Evolutionary conservation across 768 basidiomycete genomes (phyloP).

Genomic region (Hericium erinaceus): DNA sequence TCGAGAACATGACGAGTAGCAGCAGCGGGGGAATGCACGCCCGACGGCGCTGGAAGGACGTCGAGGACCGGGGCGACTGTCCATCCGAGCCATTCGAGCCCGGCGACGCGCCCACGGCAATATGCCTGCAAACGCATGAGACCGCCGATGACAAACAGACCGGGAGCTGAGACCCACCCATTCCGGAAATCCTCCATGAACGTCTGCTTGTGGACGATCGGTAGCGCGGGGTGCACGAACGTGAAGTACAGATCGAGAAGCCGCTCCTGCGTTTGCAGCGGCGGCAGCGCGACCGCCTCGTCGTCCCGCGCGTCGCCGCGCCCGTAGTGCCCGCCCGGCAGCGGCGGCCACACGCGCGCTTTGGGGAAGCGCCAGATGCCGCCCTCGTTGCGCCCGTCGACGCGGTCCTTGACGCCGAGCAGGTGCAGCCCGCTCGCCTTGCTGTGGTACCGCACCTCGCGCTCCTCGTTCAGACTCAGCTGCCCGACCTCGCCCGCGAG

Average conservation of each 20-base stretch:
- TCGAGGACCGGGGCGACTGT: slow-evolving; percentile 15
- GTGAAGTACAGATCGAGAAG: slow-evolving; percentile 72
- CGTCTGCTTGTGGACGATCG: slow-evolving; percentile 61
- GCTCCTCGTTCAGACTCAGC: slow-evolving; percentile 80
- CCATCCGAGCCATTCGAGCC: slow-evolving; percentile 20
- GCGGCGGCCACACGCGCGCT: slow-evolving; percentile 82
- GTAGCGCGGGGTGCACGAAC: slow-evolving; percentile 72
- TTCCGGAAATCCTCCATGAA: slow-evolving; percentile 52
- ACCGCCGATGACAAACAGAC: background rate
- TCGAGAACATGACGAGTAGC: slow-evolving; percentile 75
- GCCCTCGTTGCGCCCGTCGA: slow-evolving; percentile 60
- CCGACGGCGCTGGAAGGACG: slow-evolving; percentile 31
- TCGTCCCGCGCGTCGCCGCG: slow-evolving; percentile 22
- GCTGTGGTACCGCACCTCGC: slow-evolving; percentile 80
- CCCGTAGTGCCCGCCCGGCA: slow-evolving; percentile 21
- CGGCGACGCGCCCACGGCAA: slow-evolving; percentile 21
- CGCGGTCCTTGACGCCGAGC: slow-evolving; percentile 48
- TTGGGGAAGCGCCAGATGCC: slow-evolving; percentile 84
- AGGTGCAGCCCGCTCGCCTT: slow-evolving; percentile 77
- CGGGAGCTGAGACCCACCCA: slow-evolving; percentile 21
- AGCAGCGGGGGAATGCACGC: slow-evolving; percentile 55
- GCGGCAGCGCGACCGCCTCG: slow-evolving; percentile 42
- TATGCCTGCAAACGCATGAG: slow-evolving; percentile 5
- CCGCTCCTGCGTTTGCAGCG: slow-evolving; percentile 49
- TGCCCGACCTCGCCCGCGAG: slow-evolving; percentile 73